Evolutionary conservation across 2,329 filamentous ascomycete genomes (phyloP).

Genomic region (Microascus cirrosus): DNA sequence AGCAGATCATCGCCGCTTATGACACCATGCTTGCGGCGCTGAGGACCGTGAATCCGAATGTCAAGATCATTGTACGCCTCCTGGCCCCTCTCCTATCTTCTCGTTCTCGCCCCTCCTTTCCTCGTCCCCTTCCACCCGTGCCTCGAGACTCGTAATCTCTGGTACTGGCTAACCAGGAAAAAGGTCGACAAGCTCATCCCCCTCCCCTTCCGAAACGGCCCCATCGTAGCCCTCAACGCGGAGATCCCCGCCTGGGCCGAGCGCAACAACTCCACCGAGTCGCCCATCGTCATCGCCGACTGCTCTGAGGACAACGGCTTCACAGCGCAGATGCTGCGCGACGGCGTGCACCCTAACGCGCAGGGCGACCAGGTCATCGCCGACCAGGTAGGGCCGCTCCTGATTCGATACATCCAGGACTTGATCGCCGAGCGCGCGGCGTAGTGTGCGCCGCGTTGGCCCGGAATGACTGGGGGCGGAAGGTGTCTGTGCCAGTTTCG

Average conservation of each 20-base stretch:
- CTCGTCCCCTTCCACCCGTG: neutral
- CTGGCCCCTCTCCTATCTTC: too few species aligned
- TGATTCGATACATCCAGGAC: constrained; percentile 14
- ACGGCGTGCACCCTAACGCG: constrained; percentile 27
- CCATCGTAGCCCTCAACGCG: constrained; percentile 21
- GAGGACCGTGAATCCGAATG: constrained; percentile 21
- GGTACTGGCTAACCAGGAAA: too few species aligned
- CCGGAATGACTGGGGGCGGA: too few species aligned
- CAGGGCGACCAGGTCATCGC: constrained; percentile 15
- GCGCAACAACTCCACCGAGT: constrained; percentile 20
- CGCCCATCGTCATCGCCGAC: constrained; percentile 28
- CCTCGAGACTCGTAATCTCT: too few species aligned
- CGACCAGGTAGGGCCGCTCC: constrained; percentile 16
- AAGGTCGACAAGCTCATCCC: constrained; percentile 1
- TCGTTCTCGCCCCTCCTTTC: neutral
- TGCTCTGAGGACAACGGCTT: constrained; percentile 18
- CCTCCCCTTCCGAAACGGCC: neutral
- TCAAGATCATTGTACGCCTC: constrained; percentile 29
- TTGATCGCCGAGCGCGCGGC: too few species aligned
- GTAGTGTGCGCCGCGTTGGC: too few species aligned
- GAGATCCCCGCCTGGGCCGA: constrained; percentile 25
- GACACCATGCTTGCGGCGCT: constrained; percentile 21
- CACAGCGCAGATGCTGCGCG: constrained; percentile 15
- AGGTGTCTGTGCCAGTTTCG: too few species aligned
- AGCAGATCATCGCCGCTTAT: constrained; percentile 25